Percentiles rank a stretch among this genome's conserved stretches.
These are phyloP conservation scores for Bryopsis sp. DNA, from an alignment of 139 green algal species.

Conservation along the genomic window DNA sequence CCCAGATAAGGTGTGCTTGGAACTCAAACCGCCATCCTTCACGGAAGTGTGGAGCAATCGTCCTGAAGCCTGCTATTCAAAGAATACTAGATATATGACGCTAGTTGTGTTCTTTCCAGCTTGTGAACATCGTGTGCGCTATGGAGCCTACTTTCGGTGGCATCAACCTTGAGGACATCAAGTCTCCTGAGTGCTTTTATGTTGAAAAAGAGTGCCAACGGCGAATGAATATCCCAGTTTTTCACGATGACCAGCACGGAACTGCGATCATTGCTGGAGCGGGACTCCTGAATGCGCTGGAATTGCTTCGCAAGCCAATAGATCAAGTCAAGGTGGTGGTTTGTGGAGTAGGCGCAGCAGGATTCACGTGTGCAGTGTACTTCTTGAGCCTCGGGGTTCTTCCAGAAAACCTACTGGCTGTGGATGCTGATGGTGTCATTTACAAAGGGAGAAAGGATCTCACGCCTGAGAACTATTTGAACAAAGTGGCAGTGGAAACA, in stretches of 20 bases:
- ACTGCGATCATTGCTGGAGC: constrained; percentile 38
- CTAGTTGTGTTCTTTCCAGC: too few relatives aligned
- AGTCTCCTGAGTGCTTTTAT: constrained; percentile 40
- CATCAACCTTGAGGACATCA: constrained; percentile 45
- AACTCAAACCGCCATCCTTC: not conserved
- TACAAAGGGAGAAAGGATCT: constrained; percentile 29
- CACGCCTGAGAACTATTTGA: constrained; percentile 27
- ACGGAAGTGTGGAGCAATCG: too few relatives aligned
- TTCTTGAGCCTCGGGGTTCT: constrained; percentile 28
- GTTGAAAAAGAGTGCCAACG: constrained; percentile 28
- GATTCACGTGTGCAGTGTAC: constrained; percentile 29
- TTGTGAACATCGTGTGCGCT: constrained; percentile 26
- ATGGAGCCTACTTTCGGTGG: constrained; percentile 36
- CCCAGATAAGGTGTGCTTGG: constrained; percentile 24
- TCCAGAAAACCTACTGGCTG: constrained; percentile 27
- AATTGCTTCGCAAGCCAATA: constrained; percentile 30
- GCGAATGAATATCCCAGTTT: constrained; percentile 30
- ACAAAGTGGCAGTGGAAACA: constrained; percentile 21
- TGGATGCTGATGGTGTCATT: constrained; percentile 32
- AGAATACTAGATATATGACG: too few relatives aligned
- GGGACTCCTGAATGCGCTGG: constrained; percentile 32
- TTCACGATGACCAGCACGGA: constrained; percentile 46
- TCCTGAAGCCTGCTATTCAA: too few relatives aligned
- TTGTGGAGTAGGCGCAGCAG: constrained; percentile 32
- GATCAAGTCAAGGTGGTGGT: constrained; percentile 25